Conservation (phyloP, 257 asterid genomes). For the Capsicum chinense region DNA sequence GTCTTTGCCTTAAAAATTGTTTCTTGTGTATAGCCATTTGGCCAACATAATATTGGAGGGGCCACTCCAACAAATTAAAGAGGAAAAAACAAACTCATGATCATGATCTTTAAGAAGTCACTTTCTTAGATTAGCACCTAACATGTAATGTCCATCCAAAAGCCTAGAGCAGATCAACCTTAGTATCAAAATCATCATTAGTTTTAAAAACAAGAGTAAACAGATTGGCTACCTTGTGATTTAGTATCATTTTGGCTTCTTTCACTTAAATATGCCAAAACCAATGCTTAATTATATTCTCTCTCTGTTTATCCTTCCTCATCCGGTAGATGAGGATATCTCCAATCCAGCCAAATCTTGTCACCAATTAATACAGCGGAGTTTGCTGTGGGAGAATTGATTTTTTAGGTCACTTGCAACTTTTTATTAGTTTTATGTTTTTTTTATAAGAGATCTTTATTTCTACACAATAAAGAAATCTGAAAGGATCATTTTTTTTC, state of each 20-base stretch:
- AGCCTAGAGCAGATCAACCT: neutral
- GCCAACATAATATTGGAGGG: conserved; percentile 7
- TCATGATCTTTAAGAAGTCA: neutral
- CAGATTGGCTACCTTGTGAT: neutral
- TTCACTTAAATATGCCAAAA: neutral
- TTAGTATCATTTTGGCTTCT: neutral
- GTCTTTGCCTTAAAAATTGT: neutral
- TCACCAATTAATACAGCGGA: neutral
- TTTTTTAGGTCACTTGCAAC: no score
- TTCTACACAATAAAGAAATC: no score
- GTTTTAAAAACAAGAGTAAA: neutral
- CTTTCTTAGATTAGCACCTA: conserved; percentile 9
- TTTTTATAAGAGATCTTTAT: no score
- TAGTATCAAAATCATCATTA: neutral
- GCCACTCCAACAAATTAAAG: neutral
- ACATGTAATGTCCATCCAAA: conserved; percentile 26
- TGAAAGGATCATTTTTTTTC: no score
- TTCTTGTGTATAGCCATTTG: neutral
- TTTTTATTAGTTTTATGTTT: no score
- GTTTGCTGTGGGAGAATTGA: neutral
- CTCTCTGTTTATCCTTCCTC: neutral
- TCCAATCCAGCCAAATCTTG: neutral
- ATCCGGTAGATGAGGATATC: neutral
- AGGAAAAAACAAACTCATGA: neutral
- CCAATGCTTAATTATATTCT: neutral